Evolutionary conservation across 2,329 filamentous ascomycete species (phyloP), one percentile per base, ranked within the genome.

Genomic region (Talaromyces pinophilus): DNA sequence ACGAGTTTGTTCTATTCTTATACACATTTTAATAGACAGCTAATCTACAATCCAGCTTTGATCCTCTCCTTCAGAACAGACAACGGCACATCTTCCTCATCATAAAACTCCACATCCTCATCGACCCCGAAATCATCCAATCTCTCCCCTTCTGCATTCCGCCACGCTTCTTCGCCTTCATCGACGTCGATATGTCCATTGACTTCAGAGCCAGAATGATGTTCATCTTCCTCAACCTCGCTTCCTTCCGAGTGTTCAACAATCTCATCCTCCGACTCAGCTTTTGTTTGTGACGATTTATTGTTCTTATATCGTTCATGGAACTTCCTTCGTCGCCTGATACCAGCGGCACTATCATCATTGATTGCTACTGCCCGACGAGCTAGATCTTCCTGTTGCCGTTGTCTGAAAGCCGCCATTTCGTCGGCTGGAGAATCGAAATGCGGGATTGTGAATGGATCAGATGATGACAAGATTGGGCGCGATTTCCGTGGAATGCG

Each of bases 71-170:
- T 63, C 7, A 69, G 59, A 50, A 64, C 62, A 25, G 68, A 82
- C 60, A 90, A 73, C 1, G 87, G 87, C 15, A 88, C 73, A 71
- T 88, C 83, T 67, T 89, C 87, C 65, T 86, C 84, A 69, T 88
- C 87, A 70, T 87, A 88, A 66, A 88, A 88, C 68, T 89, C 87
- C 1, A 82, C 81, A 35, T 87, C 85, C 72, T 89, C 87, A 71
- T 89, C 87, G 3, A 90, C 85, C 0, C 87, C 87, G 72, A 88
- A 90, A 69, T 90, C 87, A 19, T 83, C 78, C 25, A 90, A 76
- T 22, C 86, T 76, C 69, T 89, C 87, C 3, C 87, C 87, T 71
- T 89, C 87, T 0, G 84, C 82, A 70, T 88, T 88, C 33, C 81
- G 81, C 87, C 87, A 90, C 0, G 79, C 83, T 76, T 88, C 86